These are phyloP conservation scores for Posidonia australis DNA, from an alignment of 106 monocot species.

Conservation along the genomic window DNA sequence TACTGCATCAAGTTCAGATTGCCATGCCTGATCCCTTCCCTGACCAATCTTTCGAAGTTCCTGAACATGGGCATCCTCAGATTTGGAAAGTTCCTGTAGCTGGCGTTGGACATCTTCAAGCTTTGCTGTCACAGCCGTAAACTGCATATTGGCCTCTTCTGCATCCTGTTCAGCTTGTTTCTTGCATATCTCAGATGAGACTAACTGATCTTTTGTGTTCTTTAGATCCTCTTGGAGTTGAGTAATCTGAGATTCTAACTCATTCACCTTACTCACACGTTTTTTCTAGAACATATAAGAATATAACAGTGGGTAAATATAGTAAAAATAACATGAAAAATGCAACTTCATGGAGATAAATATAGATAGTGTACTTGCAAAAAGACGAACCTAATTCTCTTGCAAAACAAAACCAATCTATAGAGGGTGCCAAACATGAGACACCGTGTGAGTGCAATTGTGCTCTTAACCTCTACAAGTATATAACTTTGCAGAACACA, in stretches of 20 bases:
- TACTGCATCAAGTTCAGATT: constrained; percentile 71
- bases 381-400: neutral
- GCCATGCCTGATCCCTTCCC: constrained; percentile 62
- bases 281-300: constrained; percentile 36
- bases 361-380: too few species aligned
- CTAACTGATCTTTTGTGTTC: constrained; percentile 51
- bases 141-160: constrained; percentile 51
- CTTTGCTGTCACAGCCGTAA: constrained; percentile 24
- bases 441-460: too few species aligned
- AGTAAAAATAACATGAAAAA: neutral
- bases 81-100: constrained; percentile 48
- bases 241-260: constrained; percentile 43
- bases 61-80: constrained; percentile 50
- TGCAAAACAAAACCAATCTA: too few species aligned
- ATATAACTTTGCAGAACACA: neutral
- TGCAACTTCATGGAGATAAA: too few species aligned
- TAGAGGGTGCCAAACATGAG: too few species aligned
- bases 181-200: constrained; percentile 32
- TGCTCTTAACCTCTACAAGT: too few species aligned
- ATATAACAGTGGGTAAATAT: neutral
- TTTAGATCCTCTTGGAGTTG: constrained; percentile 58
- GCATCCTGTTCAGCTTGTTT: constrained; percentile 39
- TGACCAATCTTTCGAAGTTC: constrained; percentile 57
- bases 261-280: constrained; percentile 27
- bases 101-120: constrained; percentile 46